Evolutionary conservation across 2,329 filamentous ascomycete genomes (phyloP), one percentile per base, ranked within the genome.

Genomic region (Cryphonectria nitschkei): DNA sequence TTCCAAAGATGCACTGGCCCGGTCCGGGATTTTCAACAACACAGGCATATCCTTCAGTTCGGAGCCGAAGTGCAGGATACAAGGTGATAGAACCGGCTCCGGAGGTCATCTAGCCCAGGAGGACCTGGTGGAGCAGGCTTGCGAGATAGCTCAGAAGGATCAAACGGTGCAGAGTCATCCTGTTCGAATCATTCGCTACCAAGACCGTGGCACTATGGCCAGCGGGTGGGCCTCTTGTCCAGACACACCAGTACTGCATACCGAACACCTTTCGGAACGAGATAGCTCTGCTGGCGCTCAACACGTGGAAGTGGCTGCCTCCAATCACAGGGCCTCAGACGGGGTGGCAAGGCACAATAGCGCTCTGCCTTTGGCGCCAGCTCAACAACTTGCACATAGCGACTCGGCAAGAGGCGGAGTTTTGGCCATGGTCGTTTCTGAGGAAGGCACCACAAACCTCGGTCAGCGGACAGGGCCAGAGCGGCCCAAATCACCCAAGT

Each of bases 301-400:
- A 50, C 62, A 16, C 34, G 34, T 34, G 16, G 19, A 32, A 29
- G 26, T 19, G 32, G 54, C 58, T 56, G 22, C 58, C 9, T 37
- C 9, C 19, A 9, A 61, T 6, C 32, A 39, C 58, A 13, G 19
- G 6, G 34, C 11, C 16, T 14, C 19, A 61, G 58, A 61, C 39
- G 34, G 1, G 4, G 32, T 26, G 7, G 16, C 58, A 39, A 39
- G 8, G 19, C 32, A 22, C 19, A n/a, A 61, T 22, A 13, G 22
- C 32, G 6, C 58, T 3, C 19, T 39, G 16, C 34, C 22, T 22
- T 19, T 1, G 58, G 34, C n/a, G 2, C 22, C 19, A 19, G 32
- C 34, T n/a, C 26, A 22, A 32, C 32, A 19, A 2, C 0, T 22
- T 81, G 82, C 74, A 80, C 81, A 34, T 9, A 5, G 19, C 16